Evolutionary conservation across 345 rosid species (phyloP).

Genomic region (Trapa bicornis): DNA sequence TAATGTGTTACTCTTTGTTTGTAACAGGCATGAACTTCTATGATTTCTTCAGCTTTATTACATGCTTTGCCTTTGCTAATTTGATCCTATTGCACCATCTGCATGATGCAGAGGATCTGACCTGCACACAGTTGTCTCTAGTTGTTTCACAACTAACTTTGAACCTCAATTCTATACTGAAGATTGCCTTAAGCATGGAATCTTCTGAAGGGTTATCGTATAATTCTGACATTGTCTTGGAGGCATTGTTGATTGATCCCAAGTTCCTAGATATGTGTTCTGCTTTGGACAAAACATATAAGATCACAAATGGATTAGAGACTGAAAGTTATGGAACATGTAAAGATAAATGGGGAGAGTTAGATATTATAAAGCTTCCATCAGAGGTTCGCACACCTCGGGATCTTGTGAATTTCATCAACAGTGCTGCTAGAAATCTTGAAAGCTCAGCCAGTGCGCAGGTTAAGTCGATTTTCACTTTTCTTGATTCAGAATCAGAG

Average conservation of each 20-base stretch:
- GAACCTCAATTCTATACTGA: slow-evolving; percentile 40
- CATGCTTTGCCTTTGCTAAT: slow-evolving; percentile 45
- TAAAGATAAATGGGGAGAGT: slow-evolving; percentile 17
- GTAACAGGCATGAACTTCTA: slow-evolving; percentile 71
- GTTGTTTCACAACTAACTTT: slow-evolving; percentile 25
- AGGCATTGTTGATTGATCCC: slow-evolving; percentile 32
- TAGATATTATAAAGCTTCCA: slow-evolving; percentile 2
- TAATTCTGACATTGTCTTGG: slow-evolving; percentile 24
- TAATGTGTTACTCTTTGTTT: background rate
- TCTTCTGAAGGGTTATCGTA: slow-evolving; percentile 24
- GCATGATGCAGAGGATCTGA: slow-evolving; percentile 11
- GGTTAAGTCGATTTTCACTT: background rate
- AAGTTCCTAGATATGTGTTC: slow-evolving; percentile 35
- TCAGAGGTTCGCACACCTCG: slow-evolving; percentile 29
- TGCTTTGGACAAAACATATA: slow-evolving; percentile 34
- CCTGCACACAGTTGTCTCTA: slow-evolving; percentile 17
- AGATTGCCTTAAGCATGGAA: slow-evolving; percentile 38
- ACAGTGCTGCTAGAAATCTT: slow-evolving; percentile 18
- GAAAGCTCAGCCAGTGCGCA: background rate
- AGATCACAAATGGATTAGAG: slow-evolving; percentile 30
- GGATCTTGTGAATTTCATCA: slow-evolving; percentile 46
- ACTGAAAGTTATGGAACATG: slow-evolving; percentile 12
- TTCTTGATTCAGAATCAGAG: background rate
- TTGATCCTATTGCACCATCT: slow-evolving; percentile 25
- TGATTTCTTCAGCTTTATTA: slow-evolving; percentile 58